These are phyloP conservation scores for Hyaloscypha variabilis DNA, from an alignment of 495 filamentous ascomycete genomes.

Conservation along the genomic window DNA sequence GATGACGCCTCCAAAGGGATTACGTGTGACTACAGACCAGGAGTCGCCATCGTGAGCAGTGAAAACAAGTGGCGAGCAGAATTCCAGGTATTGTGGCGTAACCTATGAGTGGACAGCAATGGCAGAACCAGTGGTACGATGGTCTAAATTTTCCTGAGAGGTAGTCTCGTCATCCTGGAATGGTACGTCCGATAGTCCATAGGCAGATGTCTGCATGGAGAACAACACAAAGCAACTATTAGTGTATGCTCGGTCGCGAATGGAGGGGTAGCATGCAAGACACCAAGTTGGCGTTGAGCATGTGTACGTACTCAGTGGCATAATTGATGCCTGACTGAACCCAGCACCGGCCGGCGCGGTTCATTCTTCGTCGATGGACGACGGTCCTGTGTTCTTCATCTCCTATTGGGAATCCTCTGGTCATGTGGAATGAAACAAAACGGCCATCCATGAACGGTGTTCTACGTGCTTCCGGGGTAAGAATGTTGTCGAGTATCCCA, in stretches of 20 bases:
- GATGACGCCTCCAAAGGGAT: background rate
- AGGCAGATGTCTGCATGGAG: constrained; percentile 21
- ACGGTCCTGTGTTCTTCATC: background rate
- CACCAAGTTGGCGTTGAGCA: constrained; percentile 24
- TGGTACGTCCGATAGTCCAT: constrained; percentile 10
- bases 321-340: constrained; percentile 28
- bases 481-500: background rate
- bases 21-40: constrained; percentile 27
- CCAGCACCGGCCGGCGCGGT: constrained; percentile 21
- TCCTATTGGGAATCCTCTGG: background rate
- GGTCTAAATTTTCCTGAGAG: background rate
- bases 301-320: constrained; percentile 36
- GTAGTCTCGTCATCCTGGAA: background rate
- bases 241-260: constrained; percentile 31
- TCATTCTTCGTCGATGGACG: constrained; percentile 2
- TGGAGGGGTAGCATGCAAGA: constrained; percentile 25
- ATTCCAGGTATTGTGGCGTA: background rate
- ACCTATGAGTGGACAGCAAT: background rate
- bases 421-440: background rate
- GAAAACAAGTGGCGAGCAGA: background rate
- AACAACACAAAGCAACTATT: constrained; percentile 22
- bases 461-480: background rate
- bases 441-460: background rate
- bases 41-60: constrained; percentile 2
- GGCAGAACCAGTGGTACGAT: background rate